Conservation (phyloP, 2,329 filamentous ascomycete genomes). For the Ascochyta clinopodiicola region DNA sequence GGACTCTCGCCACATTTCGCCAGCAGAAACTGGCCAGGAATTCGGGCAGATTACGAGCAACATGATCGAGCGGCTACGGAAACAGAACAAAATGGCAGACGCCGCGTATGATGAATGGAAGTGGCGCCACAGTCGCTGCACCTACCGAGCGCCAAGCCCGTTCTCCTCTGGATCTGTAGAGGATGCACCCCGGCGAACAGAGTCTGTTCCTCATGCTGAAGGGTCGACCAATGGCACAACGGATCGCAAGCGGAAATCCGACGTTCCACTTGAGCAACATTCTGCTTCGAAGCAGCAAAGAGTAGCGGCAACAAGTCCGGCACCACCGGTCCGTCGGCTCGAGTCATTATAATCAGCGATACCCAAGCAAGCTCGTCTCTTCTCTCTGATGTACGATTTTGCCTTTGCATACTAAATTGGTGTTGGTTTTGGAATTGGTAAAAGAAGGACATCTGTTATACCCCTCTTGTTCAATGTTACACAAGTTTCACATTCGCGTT, state of each 20-base stretch:
- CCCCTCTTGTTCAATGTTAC: conserved; percentile 20
- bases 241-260: conserved; percentile 28
- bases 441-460: conserved; percentile 29
- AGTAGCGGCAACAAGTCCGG: conserved; percentile 14
- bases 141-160: conserved; percentile 3
- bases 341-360: conserved; percentile 17
- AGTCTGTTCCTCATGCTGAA: neutral
- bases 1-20: conserved; percentile 18
- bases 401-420: conserved; percentile 29
- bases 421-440: conserved; percentile 26
- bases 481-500: neutral
- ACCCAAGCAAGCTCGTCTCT: conserved; percentile 4
- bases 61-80: conserved; percentile 25
- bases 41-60: conserved; percentile 22
- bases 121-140: conserved; percentile 18
- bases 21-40: conserved; percentile 24
- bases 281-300: conserved; percentile 22
- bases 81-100: conserved; percentile 25
- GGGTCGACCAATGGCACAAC: conserved; percentile 3
- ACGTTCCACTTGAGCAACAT: conserved; percentile 16
- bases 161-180: conserved; percentile 7
- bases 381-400: conserved; percentile 13
- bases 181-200: conserved; percentile 11
- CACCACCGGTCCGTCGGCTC: conserved; percentile 22
- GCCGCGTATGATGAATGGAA: conserved; percentile 27